Evolutionary conservation across 345 rosid species (phyloP).

Genomic region (Microthlaspi erraticum): DNA sequence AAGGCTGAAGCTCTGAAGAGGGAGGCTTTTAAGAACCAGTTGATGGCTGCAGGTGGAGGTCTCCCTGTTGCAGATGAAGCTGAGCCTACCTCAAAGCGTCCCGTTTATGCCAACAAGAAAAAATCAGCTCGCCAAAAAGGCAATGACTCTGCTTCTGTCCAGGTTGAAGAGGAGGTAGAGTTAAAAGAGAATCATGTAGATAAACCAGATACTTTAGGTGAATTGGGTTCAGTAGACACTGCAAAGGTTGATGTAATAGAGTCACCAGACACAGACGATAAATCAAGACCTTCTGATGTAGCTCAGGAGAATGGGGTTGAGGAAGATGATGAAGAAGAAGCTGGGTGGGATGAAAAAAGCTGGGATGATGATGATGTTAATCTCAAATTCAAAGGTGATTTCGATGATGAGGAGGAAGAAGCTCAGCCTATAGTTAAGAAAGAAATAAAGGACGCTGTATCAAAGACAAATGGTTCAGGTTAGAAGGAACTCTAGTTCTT

Average conservation of each 20-base stretch:
- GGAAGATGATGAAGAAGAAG: constrained; percentile 77
- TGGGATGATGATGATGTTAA: constrained; percentile 99
- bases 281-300: constrained; percentile 52
- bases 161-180: constrained; percentile 54
- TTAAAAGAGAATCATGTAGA: constrained; percentile 51
- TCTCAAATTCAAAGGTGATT: constrained; percentile 76
- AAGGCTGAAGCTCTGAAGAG: constrained; percentile 83
- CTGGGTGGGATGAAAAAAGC: constrained; percentile 94
- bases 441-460: constrained; percentile 49
- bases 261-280: constrained; percentile 49
- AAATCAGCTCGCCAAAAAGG: constrained; percentile 65
- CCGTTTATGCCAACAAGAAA: constrained; percentile 80
- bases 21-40: constrained; percentile 87
- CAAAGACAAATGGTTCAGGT: constrained; percentile 56
- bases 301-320: constrained; percentile 61
- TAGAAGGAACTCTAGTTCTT: constrained; percentile 12
- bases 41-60: constrained; percentile 63
- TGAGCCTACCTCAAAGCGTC: constrained; percentile 66
- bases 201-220: constrained; percentile 45
- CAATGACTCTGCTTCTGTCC: constrained; percentile 58
- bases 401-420: constrained; percentile 87
- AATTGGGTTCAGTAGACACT: constrained; percentile 51
- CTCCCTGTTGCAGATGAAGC: constrained; percentile 58
- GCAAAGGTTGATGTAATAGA: constrained; percentile 59
- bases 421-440: constrained; percentile 62